Conservation (phyloP, 208 protist species). For the Trypanosoma melophagium region DNA sequence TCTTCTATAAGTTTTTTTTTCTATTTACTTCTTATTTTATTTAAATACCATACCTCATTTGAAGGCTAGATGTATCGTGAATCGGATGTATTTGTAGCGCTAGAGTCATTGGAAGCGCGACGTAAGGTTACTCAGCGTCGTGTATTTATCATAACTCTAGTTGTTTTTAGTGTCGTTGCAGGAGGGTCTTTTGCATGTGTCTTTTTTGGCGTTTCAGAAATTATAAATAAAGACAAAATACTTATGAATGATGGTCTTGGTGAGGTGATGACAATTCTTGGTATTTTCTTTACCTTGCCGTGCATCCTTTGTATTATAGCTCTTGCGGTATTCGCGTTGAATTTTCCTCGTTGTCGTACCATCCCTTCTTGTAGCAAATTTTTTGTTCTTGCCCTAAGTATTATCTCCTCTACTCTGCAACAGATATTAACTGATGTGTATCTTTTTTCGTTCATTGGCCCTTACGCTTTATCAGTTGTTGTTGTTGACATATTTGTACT, state of each 20-base stretch:
- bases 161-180: constrained; percentile 22
- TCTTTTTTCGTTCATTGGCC: constrained; percentile 14
- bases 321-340: constrained; percentile 10
- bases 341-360: constrained; percentile 1
- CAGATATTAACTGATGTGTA: constrained; percentile 18
- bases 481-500: constrained; percentile 14
- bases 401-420: constrained; percentile 17
- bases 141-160: constrained; percentile 18
- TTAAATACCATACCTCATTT: too few species aligned
- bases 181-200: constrained; percentile 26
- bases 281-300: constrained; percentile 28
- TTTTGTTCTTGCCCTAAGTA: constrained; percentile 8
- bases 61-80: constrained; percentile 1
- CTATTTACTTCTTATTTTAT: too few species aligned
- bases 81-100: background rate
- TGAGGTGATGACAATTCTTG: constrained; percentile 30
- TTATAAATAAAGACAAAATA: constrained; percentile 21
- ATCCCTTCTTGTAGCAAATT: background rate
- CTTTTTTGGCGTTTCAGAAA: constrained; percentile 28
- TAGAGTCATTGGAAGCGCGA: background rate
- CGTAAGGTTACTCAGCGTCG: constrained; percentile 2
- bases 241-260: constrained; percentile 32
- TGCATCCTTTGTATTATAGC: constrained; percentile 21
- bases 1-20: too few species aligned
- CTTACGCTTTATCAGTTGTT: constrained; percentile 1